Conservation (phyloP, 176 grass and related monocot species). For the Canna indica region DNA sequence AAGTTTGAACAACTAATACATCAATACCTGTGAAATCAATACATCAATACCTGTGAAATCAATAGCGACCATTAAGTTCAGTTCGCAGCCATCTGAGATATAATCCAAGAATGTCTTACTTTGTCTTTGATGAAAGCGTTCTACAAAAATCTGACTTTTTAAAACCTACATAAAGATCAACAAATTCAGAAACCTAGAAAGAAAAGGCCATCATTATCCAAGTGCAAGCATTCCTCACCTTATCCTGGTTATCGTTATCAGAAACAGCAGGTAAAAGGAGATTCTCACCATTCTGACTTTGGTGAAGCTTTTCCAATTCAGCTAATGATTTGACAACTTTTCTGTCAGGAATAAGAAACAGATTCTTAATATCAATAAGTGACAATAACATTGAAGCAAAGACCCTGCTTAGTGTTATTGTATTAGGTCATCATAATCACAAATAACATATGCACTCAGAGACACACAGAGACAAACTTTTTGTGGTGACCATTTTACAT, state of each 20-base stretch:
- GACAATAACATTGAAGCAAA: too few species aligned
- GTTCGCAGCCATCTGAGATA: constrained; percentile 65
- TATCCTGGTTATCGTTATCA: constrained; percentile 63
- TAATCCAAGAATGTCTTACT: constrained; percentile 92
- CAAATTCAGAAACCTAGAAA: constrained; percentile 7
- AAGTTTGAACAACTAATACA: constrained; percentile 23
- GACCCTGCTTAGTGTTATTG: too few species aligned
- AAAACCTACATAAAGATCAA: constrained; percentile 35
- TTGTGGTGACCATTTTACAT: not conserved
- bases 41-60: constrained; percentile 80
- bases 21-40: constrained; percentile 50
- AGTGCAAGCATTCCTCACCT: constrained; percentile 52
- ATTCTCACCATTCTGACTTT: constrained; percentile 55
- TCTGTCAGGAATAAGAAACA: constrained; percentile 55
- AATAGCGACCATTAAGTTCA: constrained; percentile 95
- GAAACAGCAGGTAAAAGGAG: constrained; percentile 59
- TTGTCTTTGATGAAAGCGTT: constrained; percentile 57
- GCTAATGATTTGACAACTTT: constrained; percentile 85
- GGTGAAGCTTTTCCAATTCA: constrained; percentile 69
- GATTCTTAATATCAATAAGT: too few species aligned
- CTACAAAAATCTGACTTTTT: constrained; percentile 82
- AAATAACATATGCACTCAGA: not conserved
- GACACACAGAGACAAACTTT: constrained; percentile 1
- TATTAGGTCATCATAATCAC: not conserved
- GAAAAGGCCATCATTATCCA: constrained; percentile 11